Percentiles rank a stretch among this genome's conserved stretches.
Evolutionary conservation across 2,329 filamentous ascomycete species (phyloP).

Genomic region (Ophiognomonia clavigignenti-juglandacearum): DNA sequence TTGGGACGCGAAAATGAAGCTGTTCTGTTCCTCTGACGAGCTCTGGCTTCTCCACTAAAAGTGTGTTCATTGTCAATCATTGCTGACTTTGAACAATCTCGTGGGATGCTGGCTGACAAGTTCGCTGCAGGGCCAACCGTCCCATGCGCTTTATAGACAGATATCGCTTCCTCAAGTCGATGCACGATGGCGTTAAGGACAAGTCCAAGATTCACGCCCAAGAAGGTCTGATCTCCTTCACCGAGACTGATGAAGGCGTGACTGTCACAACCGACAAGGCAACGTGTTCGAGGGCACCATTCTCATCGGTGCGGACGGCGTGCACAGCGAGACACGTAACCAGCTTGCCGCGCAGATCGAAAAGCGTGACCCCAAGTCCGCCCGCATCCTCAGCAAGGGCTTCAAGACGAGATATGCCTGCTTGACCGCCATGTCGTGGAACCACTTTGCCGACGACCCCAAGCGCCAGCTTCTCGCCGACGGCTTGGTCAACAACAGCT

Average conservation of each 20-base stretch:
- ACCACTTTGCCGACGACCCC: neutral
- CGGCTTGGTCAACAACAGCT: neutral
- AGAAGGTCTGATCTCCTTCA: neutral
- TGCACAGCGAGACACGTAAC: constrained; percentile 31
- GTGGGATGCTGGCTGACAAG: neutral
- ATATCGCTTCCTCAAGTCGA: neutral
- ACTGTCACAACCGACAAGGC: constrained; percentile 26
- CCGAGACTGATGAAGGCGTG: constrained; percentile 20
- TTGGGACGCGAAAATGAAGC: neutral
- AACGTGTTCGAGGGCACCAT: constrained; percentile 26
- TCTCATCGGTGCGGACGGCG: constrained; percentile 35
- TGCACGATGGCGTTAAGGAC: neutral
- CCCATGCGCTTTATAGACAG: neutral
- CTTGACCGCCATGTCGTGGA: neutral
- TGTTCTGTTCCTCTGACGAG: neutral
- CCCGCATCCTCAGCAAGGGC: neutral
- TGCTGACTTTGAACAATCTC: neutral
- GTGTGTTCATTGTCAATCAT: neutral
- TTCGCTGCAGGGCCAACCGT: neutral
- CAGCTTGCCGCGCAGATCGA: constrained; percentile 18
- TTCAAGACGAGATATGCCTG: neutral
- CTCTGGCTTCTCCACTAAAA: neutral
- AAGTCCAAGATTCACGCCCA: neutral
- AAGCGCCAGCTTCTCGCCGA: neutral
- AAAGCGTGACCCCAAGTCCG: neutral